Conservation (phyloP, 768 basidiomycete genomes). For the Panaeolus cyanescens region DNA sequence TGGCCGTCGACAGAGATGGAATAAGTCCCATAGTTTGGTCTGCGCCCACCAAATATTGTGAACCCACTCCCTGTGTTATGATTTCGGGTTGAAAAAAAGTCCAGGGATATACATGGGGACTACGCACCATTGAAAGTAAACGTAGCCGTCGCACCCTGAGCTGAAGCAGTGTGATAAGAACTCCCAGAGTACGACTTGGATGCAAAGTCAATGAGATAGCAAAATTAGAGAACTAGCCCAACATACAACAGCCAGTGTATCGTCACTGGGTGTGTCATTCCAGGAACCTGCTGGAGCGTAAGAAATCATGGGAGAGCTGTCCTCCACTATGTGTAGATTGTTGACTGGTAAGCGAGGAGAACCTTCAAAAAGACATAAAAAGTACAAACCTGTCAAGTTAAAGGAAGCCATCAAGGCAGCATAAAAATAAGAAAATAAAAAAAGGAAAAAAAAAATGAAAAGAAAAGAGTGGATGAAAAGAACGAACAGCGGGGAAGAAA, state of each 20-base stretch:
- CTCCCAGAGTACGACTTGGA: constrained; percentile 42
- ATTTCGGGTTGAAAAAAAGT: background rate
- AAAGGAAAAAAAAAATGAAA: constrained; percentile 18
- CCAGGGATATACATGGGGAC: background rate
- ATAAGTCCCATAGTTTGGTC: constrained; percentile 49
- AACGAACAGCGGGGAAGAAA: constrained; percentile 8
- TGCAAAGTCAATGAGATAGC: background rate
- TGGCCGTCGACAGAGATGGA: constrained; percentile 46
- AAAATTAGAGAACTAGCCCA: background rate
- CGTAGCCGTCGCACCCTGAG: constrained; percentile 49
- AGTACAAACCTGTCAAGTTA: constrained; percentile 38
- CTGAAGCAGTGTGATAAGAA: constrained; percentile 45
- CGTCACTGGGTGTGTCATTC: constrained; percentile 43
- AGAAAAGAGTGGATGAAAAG: constrained; percentile 21
- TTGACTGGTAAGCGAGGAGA: background rate
- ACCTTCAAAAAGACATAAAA: background rate
- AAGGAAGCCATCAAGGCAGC: constrained; percentile 51
- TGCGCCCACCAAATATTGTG: constrained; percentile 48
- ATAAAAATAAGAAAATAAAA: constrained; percentile 20
- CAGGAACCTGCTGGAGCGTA: constrained; percentile 54
- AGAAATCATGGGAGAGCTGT: constrained; percentile 54
- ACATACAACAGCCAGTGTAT: constrained; percentile 40
- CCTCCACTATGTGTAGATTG: constrained; percentile 47
- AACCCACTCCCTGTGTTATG: constrained; percentile 46
- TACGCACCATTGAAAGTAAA: constrained; percentile 50